Conservation (phyloP, 805 yeast genomes). For the Hagleromyces aurorensis region DNA sequence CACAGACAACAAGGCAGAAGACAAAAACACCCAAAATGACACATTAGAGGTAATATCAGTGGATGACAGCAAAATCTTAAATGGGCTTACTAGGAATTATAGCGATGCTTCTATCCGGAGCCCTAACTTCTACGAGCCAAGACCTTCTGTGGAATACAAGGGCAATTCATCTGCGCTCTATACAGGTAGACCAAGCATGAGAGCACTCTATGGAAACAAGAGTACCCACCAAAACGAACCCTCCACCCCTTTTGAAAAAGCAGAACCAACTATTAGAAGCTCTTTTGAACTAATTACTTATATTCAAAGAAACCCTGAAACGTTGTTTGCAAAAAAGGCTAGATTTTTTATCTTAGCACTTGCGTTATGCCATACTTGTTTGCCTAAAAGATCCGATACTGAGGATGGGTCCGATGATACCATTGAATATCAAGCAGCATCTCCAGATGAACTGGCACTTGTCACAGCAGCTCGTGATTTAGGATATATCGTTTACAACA, state of each 20-base stretch:
- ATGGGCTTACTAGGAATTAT: slow-evolving; percentile 1
- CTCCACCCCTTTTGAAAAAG: slow-evolving; percentile 2
- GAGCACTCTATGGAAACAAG: slow-evolving; percentile 29
- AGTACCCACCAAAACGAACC: background rate
- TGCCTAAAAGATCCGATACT: slow-evolving; percentile 48
- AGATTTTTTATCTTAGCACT: slow-evolving; percentile 72
- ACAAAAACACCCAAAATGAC: slow-evolving; percentile 1
- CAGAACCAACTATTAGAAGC: slow-evolving; percentile 34
- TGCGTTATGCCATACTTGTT: slow-evolving; percentile 84
- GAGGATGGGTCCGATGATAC: slow-evolving; percentile 33
- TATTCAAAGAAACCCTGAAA: slow-evolving; percentile 63
- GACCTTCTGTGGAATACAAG: slow-evolving; percentile 36
- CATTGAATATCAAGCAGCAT: slow-evolving; percentile 82
- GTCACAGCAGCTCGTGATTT: slow-evolving; percentile 92
- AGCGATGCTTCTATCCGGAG: slow-evolving; percentile 1
- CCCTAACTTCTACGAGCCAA: no score
- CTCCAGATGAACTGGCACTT: slow-evolving; percentile 93
- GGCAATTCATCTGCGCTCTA: slow-evolving; percentile 35
- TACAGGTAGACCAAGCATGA: slow-evolving; percentile 53
- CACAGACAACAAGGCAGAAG: slow-evolving; percentile 4
- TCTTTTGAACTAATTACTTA: slow-evolving; percentile 62
- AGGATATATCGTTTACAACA: slow-evolving; percentile 78
- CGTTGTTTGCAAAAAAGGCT: slow-evolving; percentile 62
- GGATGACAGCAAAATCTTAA: slow-evolving; percentile 10
- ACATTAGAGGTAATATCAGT: slow-evolving; percentile 18